These are phyloP conservation scores for Trichoderma endophyticum DNA, from an alignment of 2,329 filamentous ascomycete genomes.

Conservation along the genomic window DNA sequence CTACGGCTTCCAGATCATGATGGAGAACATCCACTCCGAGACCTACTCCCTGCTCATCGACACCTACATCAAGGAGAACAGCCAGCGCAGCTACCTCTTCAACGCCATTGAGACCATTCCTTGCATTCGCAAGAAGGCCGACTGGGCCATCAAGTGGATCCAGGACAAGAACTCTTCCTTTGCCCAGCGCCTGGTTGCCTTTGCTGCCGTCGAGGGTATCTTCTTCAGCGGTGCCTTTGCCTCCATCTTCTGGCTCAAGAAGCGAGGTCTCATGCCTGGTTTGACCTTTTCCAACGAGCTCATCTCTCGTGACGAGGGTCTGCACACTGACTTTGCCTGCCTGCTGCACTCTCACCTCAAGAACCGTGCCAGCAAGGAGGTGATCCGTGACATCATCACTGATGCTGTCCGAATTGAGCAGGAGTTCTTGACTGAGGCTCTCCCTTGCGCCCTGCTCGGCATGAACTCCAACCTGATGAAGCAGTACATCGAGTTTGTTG, in stretches of 20 bases:
- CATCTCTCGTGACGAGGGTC: slow-evolving; percentile 98
- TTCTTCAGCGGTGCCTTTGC: slow-evolving; percentile 99
- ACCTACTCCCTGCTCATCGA: slow-evolving; percentile 99
- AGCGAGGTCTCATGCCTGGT: slow-evolving; percentile 97
- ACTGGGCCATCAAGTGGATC: slow-evolving; percentile 97
- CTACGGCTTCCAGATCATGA: slow-evolving; percentile 99
- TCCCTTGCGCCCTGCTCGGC: slow-evolving; percentile 87
- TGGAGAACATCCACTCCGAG: slow-evolving; percentile 99
- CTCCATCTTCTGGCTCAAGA: slow-evolving; percentile 99
- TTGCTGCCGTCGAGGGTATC: slow-evolving; percentile 97
- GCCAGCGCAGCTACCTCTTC: slow-evolving; percentile 91
- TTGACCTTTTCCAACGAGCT: slow-evolving; percentile 99
- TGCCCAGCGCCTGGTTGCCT: slow-evolving; percentile 90
- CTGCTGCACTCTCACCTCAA: slow-evolving; percentile 96
- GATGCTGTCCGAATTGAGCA: slow-evolving; percentile 95
- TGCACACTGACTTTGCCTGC: slow-evolving; percentile 99
- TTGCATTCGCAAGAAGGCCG: slow-evolving; percentile 96
- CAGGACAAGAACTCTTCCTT: slow-evolving; percentile 90
- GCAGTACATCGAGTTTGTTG: slow-evolving; percentile 99
- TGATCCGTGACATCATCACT: slow-evolving; percentile 83
- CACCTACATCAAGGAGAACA: slow-evolving; percentile 97
- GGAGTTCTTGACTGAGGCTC: slow-evolving; percentile 94
- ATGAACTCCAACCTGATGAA: slow-evolving; percentile 99
- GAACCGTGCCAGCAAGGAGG: slow-evolving; percentile 77
- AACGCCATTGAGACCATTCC: slow-evolving; percentile 99